Base-by-base conservation (phyloP, 2,329 filamentous ascomycete genomes). In the Lachnellula cervina region DNA sequence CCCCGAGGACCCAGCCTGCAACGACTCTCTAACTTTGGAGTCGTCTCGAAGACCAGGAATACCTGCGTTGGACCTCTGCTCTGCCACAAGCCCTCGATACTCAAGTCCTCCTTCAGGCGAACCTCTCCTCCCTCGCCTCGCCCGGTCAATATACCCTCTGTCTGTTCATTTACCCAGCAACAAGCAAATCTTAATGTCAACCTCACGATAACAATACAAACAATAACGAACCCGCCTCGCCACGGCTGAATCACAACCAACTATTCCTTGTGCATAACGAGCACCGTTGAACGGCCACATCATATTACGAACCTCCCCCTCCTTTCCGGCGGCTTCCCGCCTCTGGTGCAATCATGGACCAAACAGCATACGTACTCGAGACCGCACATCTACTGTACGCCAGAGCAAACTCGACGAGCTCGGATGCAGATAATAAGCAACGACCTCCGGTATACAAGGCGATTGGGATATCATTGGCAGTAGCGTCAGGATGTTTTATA, bases 401-500 rank as follows among this genome's bases (percentile, higher is more conserved):
- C 52, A 73, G 78, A 61, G 70, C 73, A 9, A 73, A 76, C 63
- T 65, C 70, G 11, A 73, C 69, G 40, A 66, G 60, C 53, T 51
- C 51, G 57, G 55, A 61, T 55, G 52, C 62, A 32, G 19, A 25
- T 1, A 65, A 54, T 7, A 55, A 54, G 14, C 44, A 59, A 7
- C 54, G 68, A 56, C 68, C 69, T 5, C 58, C 67, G 4, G 54
- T 75, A 56, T 97, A 89, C 80, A 97, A 97, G 70, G 83, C 86
- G 25, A 82, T 97, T 62, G 94, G 94, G 54, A 90, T 99, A 59
- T 79, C 84, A 21, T 78, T 99, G 37, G 94, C 94, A 16, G 80
- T 97, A 57, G 84, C 85, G 34, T 97, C 93, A 0, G 94, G 94
- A 43, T 71, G 90, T 56, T 97, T 97, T 71, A 99, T 99, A 69